A percentile compares a stretch with the other conserved stretches of the same genome.
Conservation (phyloP, 306 rosid genomes). For the cucumber (Cucumis sativus) region DNA sequence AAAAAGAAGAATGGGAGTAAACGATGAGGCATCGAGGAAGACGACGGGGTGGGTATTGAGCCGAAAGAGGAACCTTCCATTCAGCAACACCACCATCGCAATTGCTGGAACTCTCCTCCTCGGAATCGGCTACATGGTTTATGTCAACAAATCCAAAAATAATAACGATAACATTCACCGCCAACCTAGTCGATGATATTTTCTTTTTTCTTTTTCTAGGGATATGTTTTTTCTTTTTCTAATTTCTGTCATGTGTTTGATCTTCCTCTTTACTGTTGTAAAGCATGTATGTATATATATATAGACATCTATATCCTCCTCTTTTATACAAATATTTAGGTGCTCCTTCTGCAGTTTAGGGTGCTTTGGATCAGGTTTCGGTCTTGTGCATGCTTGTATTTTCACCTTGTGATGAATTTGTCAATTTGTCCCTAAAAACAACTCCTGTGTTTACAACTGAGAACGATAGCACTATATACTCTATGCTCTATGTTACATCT, state of each 20-base stretch:
- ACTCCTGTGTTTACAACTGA: no score
- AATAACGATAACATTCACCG: neutral
- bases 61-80: constrained; percentile 1
- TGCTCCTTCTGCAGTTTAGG: no score
- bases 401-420: no score
- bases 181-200: neutral
- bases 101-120: neutral
- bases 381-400: no score
- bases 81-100: constrained; percentile 4
- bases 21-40: constrained; percentile 1
- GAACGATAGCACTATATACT: no score
- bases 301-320: no score
- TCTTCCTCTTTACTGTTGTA: neutral
- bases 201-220: neutral
- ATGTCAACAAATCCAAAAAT: neutral
- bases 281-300: no score
- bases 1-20: neutral
- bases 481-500: no score
- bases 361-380: no score
- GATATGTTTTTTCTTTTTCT: neutral
- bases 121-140: constrained; percentile 4
- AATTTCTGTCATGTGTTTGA: neutral
- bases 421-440: no score
- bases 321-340: no score
- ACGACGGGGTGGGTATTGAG: neutral